Evolutionary conservation across 2,329 filamentous ascomycete species (phyloP).

Genomic region (Aspergillus carbonarius): DNA sequence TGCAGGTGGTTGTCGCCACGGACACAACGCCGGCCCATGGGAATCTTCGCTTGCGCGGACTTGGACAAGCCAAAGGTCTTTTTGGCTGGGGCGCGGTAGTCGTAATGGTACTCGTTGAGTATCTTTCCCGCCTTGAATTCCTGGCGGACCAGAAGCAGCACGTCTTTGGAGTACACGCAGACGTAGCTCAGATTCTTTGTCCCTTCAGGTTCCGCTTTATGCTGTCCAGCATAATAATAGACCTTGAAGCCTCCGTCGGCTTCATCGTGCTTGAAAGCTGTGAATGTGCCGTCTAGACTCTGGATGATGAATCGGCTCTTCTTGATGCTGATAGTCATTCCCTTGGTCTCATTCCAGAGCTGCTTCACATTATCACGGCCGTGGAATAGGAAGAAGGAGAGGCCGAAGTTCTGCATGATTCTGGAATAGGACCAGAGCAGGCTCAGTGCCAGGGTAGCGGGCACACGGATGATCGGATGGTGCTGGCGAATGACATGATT

Average conservation of each 20-base stretch:
- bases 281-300: slow-evolving; percentile 49
- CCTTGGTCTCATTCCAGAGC: slow-evolving; percentile 51
- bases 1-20: slow-evolving; percentile 47
- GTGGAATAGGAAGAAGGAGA: slow-evolving; percentile 52
- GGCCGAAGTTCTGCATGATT: slow-evolving; percentile 42
- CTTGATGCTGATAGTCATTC: slow-evolving; percentile 49
- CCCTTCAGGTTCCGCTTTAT: slow-evolving; percentile 48
- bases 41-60: slow-evolving; percentile 36
- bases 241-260: slow-evolving; percentile 41
- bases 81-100: slow-evolving; percentile 36
- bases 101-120: slow-evolving; percentile 52
- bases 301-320: slow-evolving; percentile 50
- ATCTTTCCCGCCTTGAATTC: slow-evolving; percentile 47
- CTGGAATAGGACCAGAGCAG: slow-evolving; percentile 52
- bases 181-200: slow-evolving; percentile 44
- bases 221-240: slow-evolving; percentile 41
- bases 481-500: slow-evolving; percentile 44
- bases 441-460: slow-evolving; percentile 44
- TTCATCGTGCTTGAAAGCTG: slow-evolving; percentile 49
- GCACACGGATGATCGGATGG: slow-evolving; percentile 36
- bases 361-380: slow-evolving; percentile 49
- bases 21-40: slow-evolving; percentile 49
- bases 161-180: slow-evolving; percentile 50
- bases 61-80: slow-evolving; percentile 27
- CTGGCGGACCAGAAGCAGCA: slow-evolving; percentile 46